phyloP scores from a whole-genome alignment of 768 basidiomycete genomes.

The Mycena belliarum region DNA sequence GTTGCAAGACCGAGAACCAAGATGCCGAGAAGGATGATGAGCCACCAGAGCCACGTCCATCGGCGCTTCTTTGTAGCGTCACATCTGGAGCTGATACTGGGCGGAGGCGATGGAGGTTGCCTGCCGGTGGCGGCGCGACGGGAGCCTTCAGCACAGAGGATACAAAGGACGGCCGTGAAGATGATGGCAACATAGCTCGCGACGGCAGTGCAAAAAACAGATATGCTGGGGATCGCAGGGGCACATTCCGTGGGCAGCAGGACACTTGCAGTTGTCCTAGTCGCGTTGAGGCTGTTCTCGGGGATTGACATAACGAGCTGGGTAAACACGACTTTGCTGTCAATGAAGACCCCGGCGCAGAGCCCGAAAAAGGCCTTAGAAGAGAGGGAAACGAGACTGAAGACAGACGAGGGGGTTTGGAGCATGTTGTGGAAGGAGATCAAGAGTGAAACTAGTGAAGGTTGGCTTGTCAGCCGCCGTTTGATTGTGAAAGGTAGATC shows the following conservation, averaged over 20 bases:
- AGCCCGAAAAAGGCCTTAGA: neutral
- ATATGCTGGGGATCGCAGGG: neutral
- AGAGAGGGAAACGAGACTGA: neutral
- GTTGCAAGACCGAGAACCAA: too few relatives aligned
- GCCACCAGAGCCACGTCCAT: neutral
- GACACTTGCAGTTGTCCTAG: neutral
- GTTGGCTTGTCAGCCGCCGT: too few relatives aligned
- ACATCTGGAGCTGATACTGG: neutral
- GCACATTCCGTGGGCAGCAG: conserved; percentile 2
- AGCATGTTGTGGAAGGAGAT: conserved; percentile 1
- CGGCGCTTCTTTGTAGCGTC: too few relatives aligned
- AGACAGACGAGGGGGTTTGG: neutral
- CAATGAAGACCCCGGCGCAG: too few relatives aligned
- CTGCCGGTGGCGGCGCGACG: neutral
- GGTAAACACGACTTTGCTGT: neutral
- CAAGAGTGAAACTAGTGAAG: too few relatives aligned
- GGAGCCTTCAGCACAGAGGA: conserved; percentile 5
- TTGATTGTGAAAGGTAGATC: too few relatives aligned
- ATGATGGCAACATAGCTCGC: neutral
- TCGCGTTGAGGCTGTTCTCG: neutral
- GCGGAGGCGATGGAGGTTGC: neutral
- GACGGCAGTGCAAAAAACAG: neutral
- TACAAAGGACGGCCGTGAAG: neutral
- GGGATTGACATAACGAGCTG: neutral
- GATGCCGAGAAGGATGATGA: too few relatives aligned